Conservation (phyloP, 2,329 filamentous ascomycete genomes). For the Pestalotiopsis sp. region DNA sequence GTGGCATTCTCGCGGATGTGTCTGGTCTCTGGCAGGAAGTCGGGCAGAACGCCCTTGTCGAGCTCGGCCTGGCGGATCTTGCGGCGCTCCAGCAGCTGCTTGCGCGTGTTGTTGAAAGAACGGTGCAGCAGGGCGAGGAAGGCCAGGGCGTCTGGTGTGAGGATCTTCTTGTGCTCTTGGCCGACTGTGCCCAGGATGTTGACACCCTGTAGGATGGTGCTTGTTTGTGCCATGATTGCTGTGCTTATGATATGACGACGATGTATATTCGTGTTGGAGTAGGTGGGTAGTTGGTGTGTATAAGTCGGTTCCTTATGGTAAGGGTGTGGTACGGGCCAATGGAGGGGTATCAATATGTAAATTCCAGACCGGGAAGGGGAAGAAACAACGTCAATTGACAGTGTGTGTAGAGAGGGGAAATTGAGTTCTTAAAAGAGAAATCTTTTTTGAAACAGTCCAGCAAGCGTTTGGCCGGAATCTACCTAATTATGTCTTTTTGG, state of each 20-base stretch:
- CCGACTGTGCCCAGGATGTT: conserved; percentile 79
- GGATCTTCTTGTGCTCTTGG: conserved; percentile 83
- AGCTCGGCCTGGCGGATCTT: conserved; percentile 88
- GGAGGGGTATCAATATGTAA: conserved; percentile 8
- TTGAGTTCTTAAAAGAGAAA: conserved; percentile 2
- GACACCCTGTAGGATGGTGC: conserved; percentile 84
- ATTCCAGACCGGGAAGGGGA: neutral
- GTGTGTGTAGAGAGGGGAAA: neutral
- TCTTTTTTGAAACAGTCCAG: neutral
- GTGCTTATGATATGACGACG: neutral
- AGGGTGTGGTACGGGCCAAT: neutral
- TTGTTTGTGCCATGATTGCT: conserved; percentile 64
- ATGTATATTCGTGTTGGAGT: neutral
- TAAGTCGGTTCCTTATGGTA: conserved; percentile 2
- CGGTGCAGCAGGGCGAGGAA: conserved; percentile 95
- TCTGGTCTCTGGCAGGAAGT: conserved; percentile 95
- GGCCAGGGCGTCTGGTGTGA: conserved; percentile 85
- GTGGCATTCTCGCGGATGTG: conserved; percentile 92
- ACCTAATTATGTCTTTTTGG: neutral
- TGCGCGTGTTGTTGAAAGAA: conserved; percentile 89
- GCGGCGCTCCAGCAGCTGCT: conserved; percentile 85
- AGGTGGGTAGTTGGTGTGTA: neutral
- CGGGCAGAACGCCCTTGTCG: conserved; percentile 83
- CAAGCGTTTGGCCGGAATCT: neutral
- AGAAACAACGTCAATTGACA: conserved; percentile 2